A percentile compares a stretch with the other conserved stretches of the same genome.
These are phyloP conservation scores for Blastobotrys americana DNA, from an alignment of 805 yeast genomes.

Conservation along the genomic window DNA sequence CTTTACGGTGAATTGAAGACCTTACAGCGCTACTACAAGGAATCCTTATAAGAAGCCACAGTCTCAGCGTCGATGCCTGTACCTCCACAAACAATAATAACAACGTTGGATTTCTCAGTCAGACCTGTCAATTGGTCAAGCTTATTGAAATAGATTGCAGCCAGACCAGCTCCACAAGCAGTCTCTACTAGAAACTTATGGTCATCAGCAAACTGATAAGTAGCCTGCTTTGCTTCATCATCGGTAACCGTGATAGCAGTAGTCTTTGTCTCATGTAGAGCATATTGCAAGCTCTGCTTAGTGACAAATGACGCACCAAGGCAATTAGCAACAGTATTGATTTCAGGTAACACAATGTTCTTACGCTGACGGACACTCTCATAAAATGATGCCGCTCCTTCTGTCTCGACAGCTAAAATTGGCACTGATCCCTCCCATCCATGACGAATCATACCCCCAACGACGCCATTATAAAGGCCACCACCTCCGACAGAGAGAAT, in stretches of 20 bases:
- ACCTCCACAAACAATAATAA: slow-evolving; percentile 24
- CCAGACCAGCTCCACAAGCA: slow-evolving; percentile 62
- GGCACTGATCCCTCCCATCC: slow-evolving; percentile 28
- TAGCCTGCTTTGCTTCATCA: slow-evolving; percentile 44
- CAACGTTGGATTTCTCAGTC: slow-evolving; percentile 15
- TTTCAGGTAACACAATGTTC: slow-evolving; percentile 35
- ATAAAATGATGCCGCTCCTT: slow-evolving; percentile 52
- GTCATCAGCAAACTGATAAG: slow-evolving; percentile 40
- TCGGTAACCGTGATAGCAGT: slow-evolving; percentile 42
- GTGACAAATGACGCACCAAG: slow-evolving; percentile 54
- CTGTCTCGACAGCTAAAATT: slow-evolving; percentile 50
- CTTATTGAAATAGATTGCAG: slow-evolving; percentile 22
- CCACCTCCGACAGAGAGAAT: slow-evolving; percentile 94
- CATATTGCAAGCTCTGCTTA: slow-evolving; percentile 37
- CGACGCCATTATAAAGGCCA: slow-evolving; percentile 80
- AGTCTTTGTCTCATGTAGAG: slow-evolving; percentile 33
- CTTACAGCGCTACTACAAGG: no score
- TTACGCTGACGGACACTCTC: slow-evolving; percentile 39
- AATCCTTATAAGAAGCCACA: background rate
- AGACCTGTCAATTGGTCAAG: slow-evolving; percentile 11
- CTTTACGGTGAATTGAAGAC: no score
- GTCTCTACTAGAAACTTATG: slow-evolving; percentile 51
- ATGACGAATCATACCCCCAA: slow-evolving; percentile 63
- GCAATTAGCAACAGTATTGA: slow-evolving; percentile 49
- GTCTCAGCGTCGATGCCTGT: slow-evolving; percentile 5